Evolutionary conservation across 1,139 yeast genomes (phyloP).

Genomic region (Saccharomycopsis hybrid): DNA sequence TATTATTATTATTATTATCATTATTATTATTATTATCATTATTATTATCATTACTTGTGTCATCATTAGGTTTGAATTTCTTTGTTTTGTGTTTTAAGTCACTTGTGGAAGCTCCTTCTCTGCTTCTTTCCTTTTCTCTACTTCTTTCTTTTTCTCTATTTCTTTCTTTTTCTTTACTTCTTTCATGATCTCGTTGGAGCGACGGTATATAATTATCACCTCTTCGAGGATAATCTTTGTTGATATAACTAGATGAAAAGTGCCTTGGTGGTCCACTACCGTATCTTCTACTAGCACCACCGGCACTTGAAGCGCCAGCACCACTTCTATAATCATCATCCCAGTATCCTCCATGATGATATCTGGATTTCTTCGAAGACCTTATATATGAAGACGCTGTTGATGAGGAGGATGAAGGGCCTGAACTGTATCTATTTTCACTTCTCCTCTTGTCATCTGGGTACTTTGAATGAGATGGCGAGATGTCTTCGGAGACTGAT

Average conservation of each 20-base stretch:
- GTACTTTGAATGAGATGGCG: not conserved
- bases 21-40: not conserved
- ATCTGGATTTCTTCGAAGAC: not conserved
- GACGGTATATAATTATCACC: slow-evolving; percentile 10
- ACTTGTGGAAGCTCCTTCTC: not conserved
- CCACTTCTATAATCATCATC: not conserved
- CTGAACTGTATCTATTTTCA: not conserved
- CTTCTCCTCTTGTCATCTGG: not conserved
- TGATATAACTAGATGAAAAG: slow-evolving; percentile 9
- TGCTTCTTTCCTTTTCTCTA: not conserved
- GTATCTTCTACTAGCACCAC: slow-evolving; percentile 2
- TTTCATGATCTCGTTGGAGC: not conserved
- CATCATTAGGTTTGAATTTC: not conserved
- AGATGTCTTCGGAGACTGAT: not conserved
- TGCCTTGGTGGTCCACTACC: slow-evolving; percentile 4
- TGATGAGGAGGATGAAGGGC: no score
- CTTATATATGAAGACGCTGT: not conserved
- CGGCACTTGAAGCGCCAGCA: not conserved
- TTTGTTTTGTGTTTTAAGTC: not conserved
- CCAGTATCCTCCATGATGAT: not conserved
- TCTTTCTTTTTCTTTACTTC: slow-evolving; percentile 1
- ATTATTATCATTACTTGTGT: not conserved
- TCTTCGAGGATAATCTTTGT: slow-evolving; percentile 7
- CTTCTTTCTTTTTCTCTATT: not conserved
- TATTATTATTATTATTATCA: not conserved